Base-by-base conservation (phyloP, 2,329 filamentous ascomycete genomes). In the Aspergillus sp. region DNA sequence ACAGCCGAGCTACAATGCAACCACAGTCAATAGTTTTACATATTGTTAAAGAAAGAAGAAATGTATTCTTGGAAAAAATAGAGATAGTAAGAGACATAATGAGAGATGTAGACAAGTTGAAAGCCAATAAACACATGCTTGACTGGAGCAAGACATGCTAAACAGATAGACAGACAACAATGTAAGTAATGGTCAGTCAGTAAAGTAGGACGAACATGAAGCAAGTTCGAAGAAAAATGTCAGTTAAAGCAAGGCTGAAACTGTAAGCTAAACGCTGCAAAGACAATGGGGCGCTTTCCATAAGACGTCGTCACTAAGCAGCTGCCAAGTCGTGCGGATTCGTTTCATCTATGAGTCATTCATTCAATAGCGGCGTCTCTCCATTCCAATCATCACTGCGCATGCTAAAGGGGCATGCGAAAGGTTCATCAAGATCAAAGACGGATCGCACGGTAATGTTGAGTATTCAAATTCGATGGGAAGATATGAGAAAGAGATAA, bases 361-460 rank as follows among this genome's bases (percentile, higher is more conserved):
- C 64, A 66, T 60, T 67, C 63, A 67, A 63, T 67, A 64, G 54
- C 65, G 61, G 62, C 63, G 58, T 65, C 62, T 63, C 63, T 65
- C 64, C 65, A 59, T 67, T 66, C 63, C 59, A 67, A 66, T 67
- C 65, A 60, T 67, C 62, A 65, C 62, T 59, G 61, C 53, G 58
- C 62, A 63, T 59, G 61, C 48, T n/a, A 19, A 50, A 19, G 21
- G 10, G 12, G 39, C 23, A 32, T 47, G 43, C 53, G 13, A 21
- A 39, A 17, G 53, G 53, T 45, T 55, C 53, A 55, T 36, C 64
- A 63, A 49, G 57, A 64, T 41, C 48, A 55, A 53, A 56, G 55
- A 59, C 56, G 41, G 49, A 41, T 28, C 39, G 59, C 56, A 55
- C 32, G 49, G 57, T 58, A 21, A 54, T 12, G 39, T 32, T 19